Evolutionary conservation across 495 filamentous ascomycete genomes (phyloP), one percentile per base, ranked within the genome.

Genomic region (Penicillium atrosanguineum): DNA sequence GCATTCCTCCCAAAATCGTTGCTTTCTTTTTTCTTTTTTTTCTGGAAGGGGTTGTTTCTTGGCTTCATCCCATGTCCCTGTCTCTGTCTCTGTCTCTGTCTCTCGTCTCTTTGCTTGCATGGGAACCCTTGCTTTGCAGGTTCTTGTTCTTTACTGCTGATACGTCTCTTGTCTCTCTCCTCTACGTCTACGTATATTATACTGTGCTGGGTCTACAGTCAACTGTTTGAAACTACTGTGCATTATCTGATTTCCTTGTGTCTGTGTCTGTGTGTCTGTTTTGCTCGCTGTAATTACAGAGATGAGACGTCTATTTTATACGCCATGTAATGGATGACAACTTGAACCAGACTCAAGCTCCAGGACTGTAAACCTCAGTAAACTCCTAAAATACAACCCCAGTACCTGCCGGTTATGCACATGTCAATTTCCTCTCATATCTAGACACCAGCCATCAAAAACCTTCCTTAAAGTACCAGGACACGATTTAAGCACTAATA

Each of bases 121-220:
- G 31, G 31, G 11, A 34, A 16, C 44, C 9, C 41, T 29, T 48
- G 26, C 45, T 62, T 43, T 59, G 42, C 44, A 31, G 37, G 40
- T 29, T 53, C 5, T 28, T 55, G 49, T 46, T 42, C 36, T 42
- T 49, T 59, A 46, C 50, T 60, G 28, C 55, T 52, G 51, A 53
- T 58, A 45, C n/a, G 18, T 44, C 36, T 46, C 34, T 52, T 48
- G 15, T 44, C 36, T 46, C 34, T 52, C 46, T 48, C 21, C 37
- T 19, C 25, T 47, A 31, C n/a, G n/a, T 36, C 56, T 60, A 61
- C 62, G 57, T 65, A 62, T 46, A 67, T 72, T 69, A 64, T 59
- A 61, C 62, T 61, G 60, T 57, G 59, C 56, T 58, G 59, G 56
- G 55, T 51, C 31, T 14, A 34, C 11, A 14, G 31, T 50, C 61